Conservation (phyloP, 495 filamentous ascomycete species). For the Platismatia glauca region DNA sequence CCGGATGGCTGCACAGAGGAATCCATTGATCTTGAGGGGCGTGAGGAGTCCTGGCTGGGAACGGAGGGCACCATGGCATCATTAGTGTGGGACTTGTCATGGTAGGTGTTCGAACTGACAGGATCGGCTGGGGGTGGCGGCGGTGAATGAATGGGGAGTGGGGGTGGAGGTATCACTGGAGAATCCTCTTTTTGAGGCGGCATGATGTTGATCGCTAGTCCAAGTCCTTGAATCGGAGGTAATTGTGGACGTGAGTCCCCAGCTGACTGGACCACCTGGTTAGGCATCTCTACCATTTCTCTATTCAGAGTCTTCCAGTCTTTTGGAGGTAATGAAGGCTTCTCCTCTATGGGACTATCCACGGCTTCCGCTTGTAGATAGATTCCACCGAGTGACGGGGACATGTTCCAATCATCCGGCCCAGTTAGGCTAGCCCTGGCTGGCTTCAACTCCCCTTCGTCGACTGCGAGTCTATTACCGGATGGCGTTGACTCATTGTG, state of each 20-base stretch:
- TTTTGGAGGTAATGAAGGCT: constrained; percentile 25
- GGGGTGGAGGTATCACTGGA: constrained; percentile 30
- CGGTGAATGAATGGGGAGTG: constrained; percentile 32
- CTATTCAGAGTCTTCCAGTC: constrained; percentile 18
- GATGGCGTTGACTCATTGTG: constrained; percentile 8
- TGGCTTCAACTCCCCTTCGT: constrained; percentile 19
- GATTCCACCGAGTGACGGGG: constrained; percentile 47
- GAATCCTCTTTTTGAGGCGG: constrained; percentile 27
- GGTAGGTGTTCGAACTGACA: constrained; percentile 31
- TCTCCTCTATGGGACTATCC: constrained; percentile 30
- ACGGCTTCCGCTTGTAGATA: constrained; percentile 38
- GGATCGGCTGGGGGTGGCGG: constrained; percentile 27
- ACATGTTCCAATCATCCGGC: constrained; percentile 47
- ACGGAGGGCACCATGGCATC: constrained; percentile 50
- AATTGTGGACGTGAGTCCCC: constrained; percentile 22
- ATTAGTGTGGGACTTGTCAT: constrained; percentile 25
- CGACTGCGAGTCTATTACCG: constrained; percentile 16
- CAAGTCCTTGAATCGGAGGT: constrained; percentile 29
- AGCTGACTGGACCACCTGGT: constrained; percentile 2
- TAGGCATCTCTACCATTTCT: constrained; percentile 2
- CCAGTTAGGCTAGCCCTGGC: constrained; percentile 38
- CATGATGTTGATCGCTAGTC: constrained; percentile 33
- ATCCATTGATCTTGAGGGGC: constrained; percentile 27
- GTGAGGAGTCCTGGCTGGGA: constrained; percentile 38
- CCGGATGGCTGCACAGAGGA: constrained; percentile 23